These are phyloP conservation scores for Sorghum bicolor DNA, from an alignment of 176 grass and related monocot species.

Conservation along the genomic window DNA sequence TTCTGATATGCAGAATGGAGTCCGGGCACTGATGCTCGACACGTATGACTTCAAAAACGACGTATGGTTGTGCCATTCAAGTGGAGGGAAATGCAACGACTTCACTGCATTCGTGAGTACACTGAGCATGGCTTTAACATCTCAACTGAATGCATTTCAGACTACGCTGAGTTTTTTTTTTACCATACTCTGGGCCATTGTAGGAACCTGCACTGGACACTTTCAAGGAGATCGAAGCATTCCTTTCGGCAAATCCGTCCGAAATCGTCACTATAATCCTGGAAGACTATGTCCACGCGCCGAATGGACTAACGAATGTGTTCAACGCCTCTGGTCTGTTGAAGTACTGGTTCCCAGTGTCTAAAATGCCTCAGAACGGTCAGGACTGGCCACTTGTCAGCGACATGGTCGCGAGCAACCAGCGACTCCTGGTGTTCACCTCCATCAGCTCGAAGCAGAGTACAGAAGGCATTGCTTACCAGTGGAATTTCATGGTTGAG, in stretches of 20 bases:
- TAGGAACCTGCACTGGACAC: constrained; percentile 86
- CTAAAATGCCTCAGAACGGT: constrained; percentile 76
- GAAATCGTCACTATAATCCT: constrained; percentile 87
- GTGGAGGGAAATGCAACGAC: constrained; percentile 74
- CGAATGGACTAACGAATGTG: constrained; percentile 76
- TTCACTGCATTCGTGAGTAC: constrained; percentile 89
- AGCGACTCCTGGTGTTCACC: constrained; percentile 83
- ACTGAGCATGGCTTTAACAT: not conserved
- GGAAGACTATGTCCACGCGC: constrained; percentile 81
- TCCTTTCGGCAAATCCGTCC: constrained; percentile 74
- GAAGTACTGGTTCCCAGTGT: constrained; percentile 93
- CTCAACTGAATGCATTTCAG: not conserved
- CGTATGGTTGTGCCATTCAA: constrained; percentile 94
- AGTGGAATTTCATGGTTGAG: constrained; percentile 99
- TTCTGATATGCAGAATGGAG: constrained; percentile 60
- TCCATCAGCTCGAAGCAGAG: constrained; percentile 74
- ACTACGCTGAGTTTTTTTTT: not conserved
- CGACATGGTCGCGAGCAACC: constrained; percentile 69
- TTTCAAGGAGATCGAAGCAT: constrained; percentile 78
- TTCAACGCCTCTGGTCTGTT: constrained; percentile 71
- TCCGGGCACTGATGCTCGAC: constrained; percentile 86
- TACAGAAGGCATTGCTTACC: constrained; percentile 88
- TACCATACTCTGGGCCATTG: not conserved
- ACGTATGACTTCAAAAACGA: constrained; percentile 83
- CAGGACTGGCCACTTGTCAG: constrained; percentile 85